Conservation (phyloP, 1,284 basidiomycete genomes). For the Naganishia albida region DNA sequence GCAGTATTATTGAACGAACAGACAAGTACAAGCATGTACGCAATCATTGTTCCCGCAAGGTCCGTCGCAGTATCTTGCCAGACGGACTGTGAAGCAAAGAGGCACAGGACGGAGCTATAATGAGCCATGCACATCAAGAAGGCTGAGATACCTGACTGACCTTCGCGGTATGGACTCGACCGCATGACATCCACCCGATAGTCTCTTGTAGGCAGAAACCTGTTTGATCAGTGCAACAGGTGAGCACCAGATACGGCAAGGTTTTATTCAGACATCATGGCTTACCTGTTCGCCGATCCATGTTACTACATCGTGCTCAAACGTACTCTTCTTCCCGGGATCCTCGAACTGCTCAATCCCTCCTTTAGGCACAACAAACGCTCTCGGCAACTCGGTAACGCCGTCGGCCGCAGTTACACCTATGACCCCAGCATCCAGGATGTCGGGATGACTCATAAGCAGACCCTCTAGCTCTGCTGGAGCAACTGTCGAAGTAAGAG, state of each 20-base stretch:
- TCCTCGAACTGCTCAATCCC: conserved; percentile 50
- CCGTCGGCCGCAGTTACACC: conserved; percentile 64
- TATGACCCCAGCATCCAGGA: conserved; percentile 73
- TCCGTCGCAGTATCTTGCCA: conserved; percentile 11
- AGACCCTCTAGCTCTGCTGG: conserved; percentile 78
- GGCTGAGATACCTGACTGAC: background rate
- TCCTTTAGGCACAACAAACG: conserved; percentile 64
- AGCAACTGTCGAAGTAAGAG: conserved; percentile 59
- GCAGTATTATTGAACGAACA: no score
- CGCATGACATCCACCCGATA: conserved; percentile 56
- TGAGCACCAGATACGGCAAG: no score
- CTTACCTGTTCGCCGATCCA: conserved; percentile 60
- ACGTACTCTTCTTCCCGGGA: conserved; percentile 50
- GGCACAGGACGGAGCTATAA: background rate
- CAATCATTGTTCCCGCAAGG: background rate
- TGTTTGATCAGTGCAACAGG: background rate
- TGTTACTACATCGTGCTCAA: conserved; percentile 59
- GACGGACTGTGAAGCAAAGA: background rate
- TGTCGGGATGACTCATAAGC: conserved; percentile 68
- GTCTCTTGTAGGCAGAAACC: conserved; percentile 55
- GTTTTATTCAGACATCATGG: background rate
- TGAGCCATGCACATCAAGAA: no score
- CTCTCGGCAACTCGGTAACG: conserved; percentile 75
- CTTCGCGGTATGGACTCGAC: conserved; percentile 57
- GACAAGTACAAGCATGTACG: no score